phyloP scores from a whole-genome alignment of 768 basidiomycete genomes.

The Leucosporidium yakuticum region DNA sequence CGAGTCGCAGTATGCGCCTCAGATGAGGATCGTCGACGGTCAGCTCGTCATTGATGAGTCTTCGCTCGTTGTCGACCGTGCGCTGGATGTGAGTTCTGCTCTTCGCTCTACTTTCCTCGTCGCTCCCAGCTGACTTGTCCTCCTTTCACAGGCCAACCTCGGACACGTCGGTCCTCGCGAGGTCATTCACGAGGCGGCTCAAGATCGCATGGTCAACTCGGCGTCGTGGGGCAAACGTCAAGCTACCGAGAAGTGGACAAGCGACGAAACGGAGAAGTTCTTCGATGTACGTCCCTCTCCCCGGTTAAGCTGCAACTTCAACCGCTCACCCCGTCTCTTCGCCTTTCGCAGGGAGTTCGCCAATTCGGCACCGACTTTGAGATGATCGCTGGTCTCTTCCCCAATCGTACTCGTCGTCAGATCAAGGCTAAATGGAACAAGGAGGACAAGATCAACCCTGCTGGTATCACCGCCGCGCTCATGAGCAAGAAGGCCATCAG shows the following conservation, averaged over 20 bases:
- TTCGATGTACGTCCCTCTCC: conserved; percentile 59
- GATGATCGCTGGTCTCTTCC: conserved; percentile 76
- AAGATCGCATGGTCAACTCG: conserved; percentile 78
- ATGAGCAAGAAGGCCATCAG: conserved; percentile 37
- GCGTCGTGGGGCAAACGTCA: conserved; percentile 71
- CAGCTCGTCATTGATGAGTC: conserved; percentile 82
- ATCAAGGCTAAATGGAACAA: conserved; percentile 90
- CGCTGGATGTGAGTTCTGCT: conserved; percentile 48
- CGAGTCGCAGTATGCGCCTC: conserved; percentile 71
- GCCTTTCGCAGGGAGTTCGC: conserved; percentile 62
- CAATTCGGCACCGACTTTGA: conserved; percentile 93
- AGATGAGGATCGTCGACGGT: conserved; percentile 80
- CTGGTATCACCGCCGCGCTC: conserved; percentile 69
- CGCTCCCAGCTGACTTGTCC: neutral
- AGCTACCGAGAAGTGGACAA: conserved; percentile 72
- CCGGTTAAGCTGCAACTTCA: too few species aligned
- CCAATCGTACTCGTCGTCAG: conserved; percentile 76
- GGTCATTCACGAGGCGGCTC: conserved; percentile 54
- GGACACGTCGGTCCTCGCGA: conserved; percentile 37
- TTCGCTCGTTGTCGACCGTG: conserved; percentile 70
- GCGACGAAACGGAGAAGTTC: conserved; percentile 83
- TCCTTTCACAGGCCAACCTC: neutral
- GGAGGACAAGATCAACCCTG: conserved; percentile 74
- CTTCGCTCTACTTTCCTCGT: neutral
- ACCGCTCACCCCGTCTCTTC: conserved; percentile 9